Percentiles rank a stretch among this genome's conserved stretches.
These are phyloP conservation scores for Piromyces finnis DNA, from an alignment of 192 early-diverging fungal genomes.

Conservation along the genomic window DNA sequence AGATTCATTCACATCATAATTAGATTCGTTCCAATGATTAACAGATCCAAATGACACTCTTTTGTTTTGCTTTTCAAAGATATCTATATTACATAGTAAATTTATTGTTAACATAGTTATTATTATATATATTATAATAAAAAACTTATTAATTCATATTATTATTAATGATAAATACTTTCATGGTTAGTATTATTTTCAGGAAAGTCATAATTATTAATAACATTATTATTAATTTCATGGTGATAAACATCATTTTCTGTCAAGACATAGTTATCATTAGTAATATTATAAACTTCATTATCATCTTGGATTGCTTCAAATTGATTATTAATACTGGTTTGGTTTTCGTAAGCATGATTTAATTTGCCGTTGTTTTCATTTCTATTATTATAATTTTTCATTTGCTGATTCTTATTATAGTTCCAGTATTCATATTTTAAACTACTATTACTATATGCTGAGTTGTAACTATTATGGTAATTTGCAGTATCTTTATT, in stretches of 20 bases:
- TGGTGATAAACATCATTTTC: not conserved
- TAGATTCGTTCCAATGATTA: not conserved
- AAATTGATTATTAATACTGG: not conserved
- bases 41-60: not conserved
- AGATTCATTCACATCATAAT: too few species aligned
- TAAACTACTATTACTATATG: not conserved
- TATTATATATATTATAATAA: too few species aligned
- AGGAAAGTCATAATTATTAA: too few species aligned
- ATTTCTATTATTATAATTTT: not conserved
- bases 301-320: not conserved
- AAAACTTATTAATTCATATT: too few species aligned
- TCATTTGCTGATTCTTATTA: not conserved
- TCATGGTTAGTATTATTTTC: too few species aligned
- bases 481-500: not conserved
- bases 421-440: not conserved
- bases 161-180: too few species aligned
- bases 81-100: not conserved
- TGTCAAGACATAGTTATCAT: not conserved
- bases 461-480: not conserved
- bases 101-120: too few species aligned
- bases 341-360: not conserved
- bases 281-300: not conserved
- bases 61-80: not conserved
- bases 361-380: not conserved
- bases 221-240: not conserved